Conservation (phyloP, 106 monocot species). For the Xerophyta viscosa region DNA sequence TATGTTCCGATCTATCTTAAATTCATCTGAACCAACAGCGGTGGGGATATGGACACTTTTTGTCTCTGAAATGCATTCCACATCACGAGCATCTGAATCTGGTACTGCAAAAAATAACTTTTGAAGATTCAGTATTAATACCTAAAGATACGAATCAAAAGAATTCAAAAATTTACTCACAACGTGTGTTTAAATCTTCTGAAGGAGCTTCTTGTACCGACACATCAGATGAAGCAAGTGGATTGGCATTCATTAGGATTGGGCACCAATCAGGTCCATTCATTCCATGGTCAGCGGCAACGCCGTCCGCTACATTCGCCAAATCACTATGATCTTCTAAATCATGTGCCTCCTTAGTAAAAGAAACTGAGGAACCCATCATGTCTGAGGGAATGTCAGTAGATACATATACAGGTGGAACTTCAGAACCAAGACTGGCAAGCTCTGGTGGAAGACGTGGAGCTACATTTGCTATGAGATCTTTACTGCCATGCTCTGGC, state of each 20-base stretch:
- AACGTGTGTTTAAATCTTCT: constrained; percentile 12
- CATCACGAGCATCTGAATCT: constrained; percentile 7
- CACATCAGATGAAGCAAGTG: constrained; percentile 10
- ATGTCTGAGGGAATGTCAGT: constrained; percentile 11
- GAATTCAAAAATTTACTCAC: constrained; percentile 5
- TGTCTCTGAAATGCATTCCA: constrained; percentile 1
- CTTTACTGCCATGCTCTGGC: constrained; percentile 2
- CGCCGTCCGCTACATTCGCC: constrained; percentile 1
- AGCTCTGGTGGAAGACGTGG: constrained; percentile 10
- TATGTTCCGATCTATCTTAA: neutral
- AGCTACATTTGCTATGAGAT: too few species aligned
- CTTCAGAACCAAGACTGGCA: neutral
- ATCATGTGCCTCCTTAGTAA: constrained; percentile 8
- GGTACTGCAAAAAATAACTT: neutral
- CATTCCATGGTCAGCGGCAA: constrained; percentile 13
- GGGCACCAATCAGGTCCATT: constrained; percentile 27
- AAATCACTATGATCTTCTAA: constrained; percentile 5
- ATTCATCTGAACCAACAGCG: constrained; percentile 3
- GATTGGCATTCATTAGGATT: constrained; percentile 1
- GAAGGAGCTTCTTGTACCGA: constrained; percentile 5
- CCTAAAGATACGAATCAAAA: neutral
- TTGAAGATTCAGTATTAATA: neutral
- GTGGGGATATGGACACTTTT: constrained; percentile 13
- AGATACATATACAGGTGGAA: constrained; percentile 1
- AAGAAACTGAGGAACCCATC: constrained; percentile 2